Percentiles rank a stretch among this genome's conserved stretches.
Evolutionary conservation across 2,329 filamentous ascomycete species (phyloP).

Genomic region (Trichoderma endophyticum): DNA sequence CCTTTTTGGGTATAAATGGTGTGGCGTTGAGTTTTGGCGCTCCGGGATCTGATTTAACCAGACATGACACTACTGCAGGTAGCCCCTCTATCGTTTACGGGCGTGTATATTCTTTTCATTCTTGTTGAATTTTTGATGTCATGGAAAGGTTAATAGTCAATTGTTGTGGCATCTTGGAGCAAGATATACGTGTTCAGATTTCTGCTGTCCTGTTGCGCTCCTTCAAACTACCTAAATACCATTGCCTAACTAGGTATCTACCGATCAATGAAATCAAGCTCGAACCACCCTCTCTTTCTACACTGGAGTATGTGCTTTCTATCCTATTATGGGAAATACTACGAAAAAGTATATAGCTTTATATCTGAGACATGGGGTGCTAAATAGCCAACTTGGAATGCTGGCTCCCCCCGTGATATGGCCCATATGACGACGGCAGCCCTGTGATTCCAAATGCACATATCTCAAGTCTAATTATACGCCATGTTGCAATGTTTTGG

Average conservation of each 20-base stretch:
- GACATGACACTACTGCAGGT: constrained; percentile 1
- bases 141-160: neutral
- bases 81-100: constrained; percentile 12
- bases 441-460: neutral
- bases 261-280: neutral
- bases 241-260: neutral
- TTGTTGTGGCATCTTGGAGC: neutral
- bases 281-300: neutral
- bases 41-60: neutral
- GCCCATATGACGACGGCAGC: neutral
- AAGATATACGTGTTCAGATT: neutral
- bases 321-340: neutral
- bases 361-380: neutral
- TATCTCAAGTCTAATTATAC: neutral
- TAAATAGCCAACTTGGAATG: neutral
- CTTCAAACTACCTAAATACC: neutral
- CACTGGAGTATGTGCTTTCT: neutral
- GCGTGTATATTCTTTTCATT: neutral
- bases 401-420: neutral
- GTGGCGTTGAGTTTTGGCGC: constrained; percentile 19
- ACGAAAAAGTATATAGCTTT: neutral
- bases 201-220: neutral
- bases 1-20: constrained; percentile 1
- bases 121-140: neutral
- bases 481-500: constrained; percentile 26